Base-by-base conservation (phyloP, 2,329 filamentous ascomycete genomes). In the Diaporthe sp. region DNA sequence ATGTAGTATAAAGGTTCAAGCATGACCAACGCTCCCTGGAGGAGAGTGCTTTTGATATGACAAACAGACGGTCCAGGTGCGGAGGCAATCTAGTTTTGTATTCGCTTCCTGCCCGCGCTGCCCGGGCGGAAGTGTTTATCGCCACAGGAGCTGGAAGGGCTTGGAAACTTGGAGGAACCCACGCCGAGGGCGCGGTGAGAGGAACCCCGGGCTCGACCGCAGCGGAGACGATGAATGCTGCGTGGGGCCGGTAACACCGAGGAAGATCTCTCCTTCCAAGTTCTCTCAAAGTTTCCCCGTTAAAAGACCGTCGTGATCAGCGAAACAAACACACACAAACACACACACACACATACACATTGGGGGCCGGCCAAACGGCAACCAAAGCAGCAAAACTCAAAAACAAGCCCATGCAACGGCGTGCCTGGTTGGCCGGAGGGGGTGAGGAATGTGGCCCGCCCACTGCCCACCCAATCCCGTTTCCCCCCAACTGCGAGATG, bases 191-290 rank as follows among this genome's bases (percentile, higher is more conserved):
- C 61, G 61, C 31, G 31, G 65, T 68, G 65, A 39, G n/a, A 68
- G 22, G n/a, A 39, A 28, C 31, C 47, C 65, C 47, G 47, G 65
- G 65, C 22, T 68, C 65, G 47, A 39, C 47, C 47, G 49, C 65
- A 22, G 63, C 63, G 63, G 63, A 51, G 63, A 68, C 65, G 6
- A 39, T 37, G 65, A 68, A 34, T 42, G 31, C 47, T 68, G 65
- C 65, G 65, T 68, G 65, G 65, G 65, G 47, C 65, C 65, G 65
- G 65, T 68, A 51, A 68, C 65, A 53, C 65, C 65, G 65, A 68
- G 65, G 25, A 9, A 55, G 53, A 31, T 39, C 47, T 53, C 28
- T 39, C 42, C 39, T n/a, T 53, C 47, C 31, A 53, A 17, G 47
- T 28, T 53, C 31, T 8, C 47, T 37, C 34, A 37, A 68, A 31